Base-by-base conservation (phyloP, 257 asterid species). In the Galeopsis tetrahit region DNA sequence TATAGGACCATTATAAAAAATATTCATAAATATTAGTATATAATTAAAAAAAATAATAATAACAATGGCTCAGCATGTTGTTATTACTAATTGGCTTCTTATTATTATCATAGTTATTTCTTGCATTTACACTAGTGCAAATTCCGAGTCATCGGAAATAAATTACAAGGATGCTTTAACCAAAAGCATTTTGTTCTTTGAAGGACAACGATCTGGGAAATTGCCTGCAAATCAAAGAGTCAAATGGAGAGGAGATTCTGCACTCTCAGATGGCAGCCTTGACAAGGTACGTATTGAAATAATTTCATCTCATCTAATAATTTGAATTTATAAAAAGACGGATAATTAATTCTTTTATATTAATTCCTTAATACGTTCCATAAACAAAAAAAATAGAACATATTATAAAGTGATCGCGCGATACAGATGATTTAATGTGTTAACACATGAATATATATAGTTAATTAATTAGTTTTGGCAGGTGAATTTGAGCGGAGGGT, bases 201-300 rank as follows among this genome's bases (percentile, higher is more conserved):
- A 90, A 83, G 98, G 95, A 1, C 98, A 92, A 68, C 86, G 97
- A 9, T 88, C 96, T 0, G 96, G 98, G 14, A 82, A 79, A 58
- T 44, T 92, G 69, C 95, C 96, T 0, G 58, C 80, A 0, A 62
- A 31, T 46, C 98, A 87, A 68, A 71, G 89, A 66, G 98, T 78
- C 11, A 72, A 62, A 31, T 92, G 98, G 97, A 84, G 98, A 58
- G 98, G 82, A 4, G 86, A 90, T 69, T 92, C 97, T 6, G 96
- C 93, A 4, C 87, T 90, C 56, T 35, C 79, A 0, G 98, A 92
- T 72, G 97, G 96, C 46, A 33, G 9, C 5, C 46, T 53, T 10
- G 92, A 88, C 58, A 68, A 79, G 4, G 97, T 88, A 0, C 28
- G 28, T 21, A 21, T 21, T 21, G 28, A 21, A 21, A 21, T 0